Conservation (phyloP, 2,329 filamentous ascomycete species). For the Bipolaris victoriae region DNA sequence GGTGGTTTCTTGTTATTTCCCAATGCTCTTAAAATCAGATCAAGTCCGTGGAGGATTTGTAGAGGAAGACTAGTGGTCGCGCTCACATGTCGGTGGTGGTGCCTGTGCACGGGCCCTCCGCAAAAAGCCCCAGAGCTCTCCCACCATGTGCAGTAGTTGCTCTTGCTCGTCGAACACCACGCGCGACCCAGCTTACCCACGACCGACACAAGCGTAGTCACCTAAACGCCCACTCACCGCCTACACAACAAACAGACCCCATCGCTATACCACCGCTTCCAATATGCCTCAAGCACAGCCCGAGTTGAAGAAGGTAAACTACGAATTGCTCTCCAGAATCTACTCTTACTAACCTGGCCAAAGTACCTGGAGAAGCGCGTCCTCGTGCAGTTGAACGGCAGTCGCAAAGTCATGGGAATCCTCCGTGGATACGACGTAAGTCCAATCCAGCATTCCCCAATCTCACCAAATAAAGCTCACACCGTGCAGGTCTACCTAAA, state of each 20-base stretch:
- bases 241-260: neutral
- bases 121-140: constrained; percentile 32
- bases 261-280: constrained; percentile 24
- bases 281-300: constrained; percentile 98
- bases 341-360: constrained; percentile 26
- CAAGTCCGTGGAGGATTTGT: neutral
- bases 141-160: constrained; percentile 17
- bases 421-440: constrained; percentile 94
- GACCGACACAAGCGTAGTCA: constrained; percentile 11
- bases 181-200: constrained; percentile 13
- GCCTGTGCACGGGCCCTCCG: constrained; percentile 23
- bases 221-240: neutral
- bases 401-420: constrained; percentile 93
- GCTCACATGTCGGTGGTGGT: constrained; percentile 19
- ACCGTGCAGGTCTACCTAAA: constrained; percentile 85
- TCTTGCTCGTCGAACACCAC: constrained; percentile 21
- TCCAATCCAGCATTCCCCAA: constrained; percentile 6
- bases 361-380: constrained; percentile 99
- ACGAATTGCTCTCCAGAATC: neutral
- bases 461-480: constrained; percentile 3
- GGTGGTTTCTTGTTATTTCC: neutral
- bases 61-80: constrained; percentile 6
- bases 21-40: neutral
- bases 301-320: constrained; percentile 91
- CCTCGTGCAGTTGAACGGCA: constrained; percentile 97